A percentile compares a stretch with the other conserved stretches of the same genome.
Evolutionary conservation across 2,329 filamentous ascomycete species (phyloP).

Genomic region (Pyrenophora tritici-repentis): DNA sequence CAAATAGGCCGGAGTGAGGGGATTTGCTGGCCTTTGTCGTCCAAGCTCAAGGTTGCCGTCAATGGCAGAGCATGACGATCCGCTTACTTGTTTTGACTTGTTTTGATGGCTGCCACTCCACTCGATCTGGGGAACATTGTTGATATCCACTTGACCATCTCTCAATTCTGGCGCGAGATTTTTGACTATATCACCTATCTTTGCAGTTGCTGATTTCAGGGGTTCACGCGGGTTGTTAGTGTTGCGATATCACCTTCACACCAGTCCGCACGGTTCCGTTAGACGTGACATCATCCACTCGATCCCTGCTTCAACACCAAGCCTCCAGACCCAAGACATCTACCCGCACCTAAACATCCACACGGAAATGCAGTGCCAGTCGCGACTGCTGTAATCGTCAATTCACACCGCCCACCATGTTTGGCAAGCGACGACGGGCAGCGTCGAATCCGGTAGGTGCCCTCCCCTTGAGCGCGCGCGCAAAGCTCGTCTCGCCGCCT

Average conservation of each 20-base stretch:
- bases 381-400: slow-evolving; percentile 29
- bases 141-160: not conserved
- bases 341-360: slow-evolving; percentile 3
- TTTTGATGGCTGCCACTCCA: slow-evolving; percentile 10
- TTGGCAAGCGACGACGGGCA: slow-evolving; percentile 38
- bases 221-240: too few relatives aligned
- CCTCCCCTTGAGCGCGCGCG: slow-evolving; percentile 8
- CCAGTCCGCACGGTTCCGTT: slow-evolving; percentile 13
- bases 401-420: slow-evolving; percentile 36
- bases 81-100: slow-evolving; percentile 6
- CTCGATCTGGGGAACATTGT: slow-evolving; percentile 9
- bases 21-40: slow-evolving; percentile 3
- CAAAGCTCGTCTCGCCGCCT: slow-evolving; percentile 1
- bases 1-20: slow-evolving; percentile 4
- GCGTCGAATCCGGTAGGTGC: slow-evolving; percentile 42
- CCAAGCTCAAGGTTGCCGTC: slow-evolving; percentile 7
- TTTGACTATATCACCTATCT: not conserved
- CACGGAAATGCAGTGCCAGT: slow-evolving; percentile 29
- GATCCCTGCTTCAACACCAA: slow-evolving; percentile 14
- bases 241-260: not conserved
- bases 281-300: slow-evolving; percentile 27
- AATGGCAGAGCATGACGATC: slow-evolving; percentile 14
- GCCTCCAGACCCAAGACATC: slow-evolving; percentile 4
- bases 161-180: not conserved
- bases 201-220: too few relatives aligned